Percentiles rank a stretch among this genome's conserved stretches.
These are phyloP conservation scores for Venturia effusa DNA, from an alignment of 2,329 filamentous ascomycete genomes.

Conservation along the genomic window DNA sequence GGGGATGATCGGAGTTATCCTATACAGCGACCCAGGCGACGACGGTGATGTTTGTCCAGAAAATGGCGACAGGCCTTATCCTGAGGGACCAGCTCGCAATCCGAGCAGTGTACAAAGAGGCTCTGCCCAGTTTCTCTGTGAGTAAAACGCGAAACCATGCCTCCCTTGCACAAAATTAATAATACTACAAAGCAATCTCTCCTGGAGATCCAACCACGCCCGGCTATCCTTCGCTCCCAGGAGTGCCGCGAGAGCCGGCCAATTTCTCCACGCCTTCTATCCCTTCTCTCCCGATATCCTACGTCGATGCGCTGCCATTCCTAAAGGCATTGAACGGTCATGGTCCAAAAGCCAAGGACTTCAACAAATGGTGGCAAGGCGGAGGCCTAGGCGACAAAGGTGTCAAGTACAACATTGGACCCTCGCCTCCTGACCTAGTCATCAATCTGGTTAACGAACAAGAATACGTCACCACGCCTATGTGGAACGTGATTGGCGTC, in stretches of 20 bases:
- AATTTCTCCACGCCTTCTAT: slow-evolving; percentile 67
- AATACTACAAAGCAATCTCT: slow-evolving; percentile 34
- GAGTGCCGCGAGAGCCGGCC: slow-evolving; percentile 63
- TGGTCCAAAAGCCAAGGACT: slow-evolving; percentile 64
- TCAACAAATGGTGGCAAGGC: slow-evolving; percentile 63
- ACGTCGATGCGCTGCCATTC: slow-evolving; percentile 73
- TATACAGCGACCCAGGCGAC: slow-evolving; percentile 84
- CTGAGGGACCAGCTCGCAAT: slow-evolving; percentile 75
- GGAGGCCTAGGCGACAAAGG: slow-evolving; percentile 68
- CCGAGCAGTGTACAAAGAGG: slow-evolving; percentile 85
- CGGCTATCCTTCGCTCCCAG: slow-evolving; percentile 86
- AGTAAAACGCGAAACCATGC: slow-evolving; percentile 13
- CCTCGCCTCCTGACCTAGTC: slow-evolving; percentile 58
- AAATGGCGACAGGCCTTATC: slow-evolving; percentile 67
- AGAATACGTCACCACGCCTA: slow-evolving; percentile 38
- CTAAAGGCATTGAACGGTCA: slow-evolving; percentile 85
- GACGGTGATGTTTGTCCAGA: slow-evolving; percentile 72
- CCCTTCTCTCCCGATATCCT: slow-evolving; percentile 85
- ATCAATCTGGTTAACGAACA: slow-evolving; percentile 39
- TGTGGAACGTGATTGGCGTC: slow-evolving; percentile 72
- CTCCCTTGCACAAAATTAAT: background rate
- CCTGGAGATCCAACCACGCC: slow-evolving; percentile 79
- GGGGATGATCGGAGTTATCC: slow-evolving; percentile 73
- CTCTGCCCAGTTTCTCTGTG: slow-evolving; percentile 55
- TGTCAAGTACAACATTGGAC: slow-evolving; percentile 76